These are phyloP conservation scores for Saccharomycopsis hybrid DNA, from an alignment of 1,139 yeast genomes.

Conservation along the genomic window DNA sequence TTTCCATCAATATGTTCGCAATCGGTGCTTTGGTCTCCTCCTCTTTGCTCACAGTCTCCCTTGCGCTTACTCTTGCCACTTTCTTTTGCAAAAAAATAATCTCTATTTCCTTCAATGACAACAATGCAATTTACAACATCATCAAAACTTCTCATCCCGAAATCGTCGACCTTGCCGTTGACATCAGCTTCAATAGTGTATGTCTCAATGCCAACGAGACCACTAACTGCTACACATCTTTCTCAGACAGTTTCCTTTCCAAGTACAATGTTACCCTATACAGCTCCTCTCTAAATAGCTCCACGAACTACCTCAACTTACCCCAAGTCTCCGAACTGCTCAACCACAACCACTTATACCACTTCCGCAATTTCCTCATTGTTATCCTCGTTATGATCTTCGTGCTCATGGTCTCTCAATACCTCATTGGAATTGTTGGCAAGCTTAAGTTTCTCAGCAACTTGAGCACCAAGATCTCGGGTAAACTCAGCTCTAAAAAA, in stretches of 20 bases:
- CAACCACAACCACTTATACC: slow-evolving; percentile 9
- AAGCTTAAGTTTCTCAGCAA: background rate
- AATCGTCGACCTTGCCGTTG: slow-evolving; percentile 2
- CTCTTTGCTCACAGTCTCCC: slow-evolving; percentile 6
- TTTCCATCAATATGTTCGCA: background rate
- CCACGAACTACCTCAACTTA: slow-evolving; percentile 9
- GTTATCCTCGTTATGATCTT: slow-evolving; percentile 1
- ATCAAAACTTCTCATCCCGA: slow-evolving; percentile 4
- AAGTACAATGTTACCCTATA: slow-evolving; percentile 12
- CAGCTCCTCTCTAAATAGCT: slow-evolving; percentile 2
- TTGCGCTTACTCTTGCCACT: slow-evolving; percentile 8
- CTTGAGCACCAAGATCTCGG: background rate
- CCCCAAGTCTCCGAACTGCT: slow-evolving; percentile 8
- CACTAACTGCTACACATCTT: slow-evolving; percentile 9
- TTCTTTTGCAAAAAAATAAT: slow-evolving; percentile 5
- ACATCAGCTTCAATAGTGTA: slow-evolving; percentile 4
- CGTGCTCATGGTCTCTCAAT: background rate
- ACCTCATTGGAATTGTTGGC: background rate
- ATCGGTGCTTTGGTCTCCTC: slow-evolving; percentile 1
- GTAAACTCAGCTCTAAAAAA: background rate
- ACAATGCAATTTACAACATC: slow-evolving; percentile 12
- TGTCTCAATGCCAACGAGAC: slow-evolving; percentile 5
- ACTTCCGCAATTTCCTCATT: slow-evolving; percentile 1
- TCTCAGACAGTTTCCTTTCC: background rate
- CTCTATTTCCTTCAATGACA: slow-evolving; percentile 4